A percentile compares a stretch with the other conserved stretches of the same genome.
These are phyloP conservation scores for Fomitiporia mediterranea DNA, from an alignment of 1,284 basidiomycete species.

Conservation along the genomic window DNA sequence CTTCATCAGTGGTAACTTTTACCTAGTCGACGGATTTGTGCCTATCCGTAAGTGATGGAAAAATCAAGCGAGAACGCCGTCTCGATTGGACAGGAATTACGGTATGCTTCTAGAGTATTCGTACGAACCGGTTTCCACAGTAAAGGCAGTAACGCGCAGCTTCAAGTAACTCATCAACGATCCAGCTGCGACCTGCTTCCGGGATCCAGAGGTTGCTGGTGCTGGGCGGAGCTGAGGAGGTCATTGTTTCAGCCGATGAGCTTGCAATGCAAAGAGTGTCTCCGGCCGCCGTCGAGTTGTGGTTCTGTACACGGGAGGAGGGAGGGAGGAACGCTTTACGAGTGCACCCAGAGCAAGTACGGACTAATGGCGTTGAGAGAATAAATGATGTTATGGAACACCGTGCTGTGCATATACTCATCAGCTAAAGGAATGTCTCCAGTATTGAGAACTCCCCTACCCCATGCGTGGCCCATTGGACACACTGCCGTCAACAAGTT, in stretches of 20 bases:
- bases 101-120: constrained; percentile 43
- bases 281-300: not conserved
- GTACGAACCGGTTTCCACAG: constrained; percentile 65
- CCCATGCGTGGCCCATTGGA: constrained; percentile 63
- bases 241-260: not conserved
- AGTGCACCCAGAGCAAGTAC: constrained; percentile 66
- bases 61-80: not conserved
- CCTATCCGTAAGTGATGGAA: not conserved
- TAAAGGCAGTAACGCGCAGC: constrained; percentile 61
- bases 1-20: no score
- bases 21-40: not conserved
- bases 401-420: constrained; percentile 41
- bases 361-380: constrained; percentile 58
- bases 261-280: not conserved
- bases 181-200: constrained; percentile 49
- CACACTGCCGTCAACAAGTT: constrained; percentile 57
- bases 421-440: not conserved
- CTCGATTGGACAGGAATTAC: constrained; percentile 14
- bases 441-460: constrained; percentile 33
- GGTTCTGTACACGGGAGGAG: constrained; percentile 27
- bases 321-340: constrained; percentile 63
- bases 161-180: constrained; percentile 58
- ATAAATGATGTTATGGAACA: constrained; percentile 72
- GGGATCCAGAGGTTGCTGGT: constrained; percentile 38
- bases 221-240: constrained; percentile 20